A percentile compares a stretch with the other conserved stretches of the same genome.
These are phyloP conservation scores for Aspergillus kassunensis DNA, from an alignment of 495 filamentous ascomycete species.

Conservation along the genomic window DNA sequence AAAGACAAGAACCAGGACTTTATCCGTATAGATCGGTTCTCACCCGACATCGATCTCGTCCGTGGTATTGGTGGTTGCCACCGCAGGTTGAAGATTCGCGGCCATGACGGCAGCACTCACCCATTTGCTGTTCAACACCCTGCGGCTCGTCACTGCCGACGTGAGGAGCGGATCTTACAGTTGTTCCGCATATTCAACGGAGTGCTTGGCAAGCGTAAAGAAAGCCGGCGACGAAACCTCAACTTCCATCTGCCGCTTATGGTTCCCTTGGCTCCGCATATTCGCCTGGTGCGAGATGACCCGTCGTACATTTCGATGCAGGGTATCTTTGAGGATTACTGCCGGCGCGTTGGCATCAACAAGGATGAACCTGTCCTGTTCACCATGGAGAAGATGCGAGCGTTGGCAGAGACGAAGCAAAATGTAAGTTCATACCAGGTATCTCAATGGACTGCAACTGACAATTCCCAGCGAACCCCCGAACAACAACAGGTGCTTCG, in stretches of 20 bases:
- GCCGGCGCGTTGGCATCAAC: constrained; percentile 73
- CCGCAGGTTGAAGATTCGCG: constrained; percentile 88
- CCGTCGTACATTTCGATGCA: constrained; percentile 91
- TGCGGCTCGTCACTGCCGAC: constrained; percentile 80
- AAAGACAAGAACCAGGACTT: constrained; percentile 99
- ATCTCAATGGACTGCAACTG: constrained; percentile 14
- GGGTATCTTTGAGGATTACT: constrained; percentile 92
- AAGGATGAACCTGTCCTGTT: constrained; percentile 95
- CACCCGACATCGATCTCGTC: constrained; percentile 89
- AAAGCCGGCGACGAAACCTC: constrained; percentile 86
- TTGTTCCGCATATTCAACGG: constrained; percentile 98
- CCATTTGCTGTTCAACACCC: constrained; percentile 95
- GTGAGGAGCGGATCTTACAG: constrained; percentile 92
- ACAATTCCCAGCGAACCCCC: constrained; percentile 48
- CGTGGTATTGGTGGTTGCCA: constrained; percentile 85
- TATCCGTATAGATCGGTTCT: constrained; percentile 90
- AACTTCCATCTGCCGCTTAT: constrained; percentile 95
- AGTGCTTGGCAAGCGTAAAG: constrained; percentile 82
- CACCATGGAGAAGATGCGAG: constrained; percentile 87
- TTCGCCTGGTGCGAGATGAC: constrained; percentile 92
- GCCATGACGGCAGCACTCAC: constrained; percentile 95
- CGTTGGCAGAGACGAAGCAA: constrained; percentile 63
- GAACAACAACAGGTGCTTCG: constrained; percentile 67
- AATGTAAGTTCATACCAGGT: constrained; percentile 45
- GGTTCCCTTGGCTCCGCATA: constrained; percentile 88